A percentile compares a stretch with the other conserved stretches of the same genome.
These are phyloP conservation scores for Plantago elongata DNA, from an alignment of 257 asterid genomes.

Conservation along the genomic window DNA sequence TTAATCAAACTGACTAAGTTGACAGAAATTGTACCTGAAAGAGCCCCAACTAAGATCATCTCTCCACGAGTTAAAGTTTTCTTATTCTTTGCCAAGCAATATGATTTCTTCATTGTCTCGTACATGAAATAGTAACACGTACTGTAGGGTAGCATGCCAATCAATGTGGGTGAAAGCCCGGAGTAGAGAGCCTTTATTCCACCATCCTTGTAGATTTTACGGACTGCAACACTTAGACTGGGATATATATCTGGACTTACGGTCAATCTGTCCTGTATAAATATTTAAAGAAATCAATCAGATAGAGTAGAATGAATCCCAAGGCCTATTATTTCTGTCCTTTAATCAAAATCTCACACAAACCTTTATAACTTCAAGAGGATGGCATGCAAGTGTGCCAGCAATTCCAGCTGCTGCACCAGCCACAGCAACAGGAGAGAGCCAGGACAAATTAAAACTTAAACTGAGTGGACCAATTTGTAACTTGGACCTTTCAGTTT, in stretches of 20 bases:
- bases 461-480: conserved; percentile 51
- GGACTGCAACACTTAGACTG: conserved; percentile 62
- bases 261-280: conserved; percentile 83
- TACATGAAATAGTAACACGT: conserved; percentile 95
- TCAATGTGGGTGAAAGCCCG: conserved; percentile 71
- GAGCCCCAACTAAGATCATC: conserved; percentile 87
- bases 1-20: not conserved
- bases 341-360: not conserved
- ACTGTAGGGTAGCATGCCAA: conserved; percentile 99
- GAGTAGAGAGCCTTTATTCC: conserved; percentile 69
- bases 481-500: conserved; percentile 36
- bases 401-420: conserved; percentile 97
- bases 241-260: conserved; percentile 78
- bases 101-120: conserved; percentile 84
- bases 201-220: conserved; percentile 65
- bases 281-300: conserved; percentile 3
- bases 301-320: not conserved
- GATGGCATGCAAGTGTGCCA: conserved; percentile 92
- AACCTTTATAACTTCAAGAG: conserved; percentile 96
- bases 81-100: conserved; percentile 63
- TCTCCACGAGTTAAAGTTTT: conserved; percentile 62
- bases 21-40: conserved; percentile 54
- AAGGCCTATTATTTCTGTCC: too few relatives aligned
- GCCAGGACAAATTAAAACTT: conserved; percentile 59
- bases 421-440: conserved; percentile 88